These are phyloP conservation scores for Fragilariopsis cylindrus DNA, from an alignment of 108 stramenopile species.

Conservation along the genomic window DNA sequence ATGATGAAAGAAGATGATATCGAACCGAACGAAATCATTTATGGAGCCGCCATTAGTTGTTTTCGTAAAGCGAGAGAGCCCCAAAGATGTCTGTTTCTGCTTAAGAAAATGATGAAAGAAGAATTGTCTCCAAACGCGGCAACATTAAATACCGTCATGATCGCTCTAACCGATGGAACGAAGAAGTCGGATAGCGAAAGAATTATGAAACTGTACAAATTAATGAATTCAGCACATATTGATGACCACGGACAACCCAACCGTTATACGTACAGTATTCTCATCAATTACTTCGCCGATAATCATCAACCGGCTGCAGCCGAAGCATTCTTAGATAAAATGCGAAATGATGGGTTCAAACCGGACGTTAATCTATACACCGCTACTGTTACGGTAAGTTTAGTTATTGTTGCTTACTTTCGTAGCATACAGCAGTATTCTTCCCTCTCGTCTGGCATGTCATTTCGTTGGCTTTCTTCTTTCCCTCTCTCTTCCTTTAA, in stretches of 20 bases:
- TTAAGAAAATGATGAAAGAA: conserved; percentile 76
- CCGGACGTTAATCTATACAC: conserved; percentile 85
- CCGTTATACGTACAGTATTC: conserved; percentile 74
- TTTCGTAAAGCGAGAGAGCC: conserved; percentile 67
- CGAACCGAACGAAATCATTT: conserved; percentile 73
- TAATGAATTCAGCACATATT: conserved; percentile 59
- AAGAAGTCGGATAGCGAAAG: conserved; percentile 39
- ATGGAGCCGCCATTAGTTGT: conserved; percentile 82
- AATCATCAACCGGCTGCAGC: conserved; percentile 57
- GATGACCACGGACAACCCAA: conserved; percentile 45
- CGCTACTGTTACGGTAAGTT: conserved; percentile 47
- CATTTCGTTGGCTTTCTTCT: too few relatives aligned
- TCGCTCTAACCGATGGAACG: conserved; percentile 60
- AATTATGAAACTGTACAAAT: conserved; percentile 61
- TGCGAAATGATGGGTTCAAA: conserved; percentile 69
- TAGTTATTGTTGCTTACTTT: too few relatives aligned
- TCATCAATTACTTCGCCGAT: conserved; percentile 61
- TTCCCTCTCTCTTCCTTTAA: too few relatives aligned
- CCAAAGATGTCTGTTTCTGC: conserved; percentile 60
- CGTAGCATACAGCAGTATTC: too few relatives aligned
- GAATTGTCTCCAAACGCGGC: conserved; percentile 76
- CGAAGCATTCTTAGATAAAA: conserved; percentile 63
- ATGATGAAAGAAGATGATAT: conserved; percentile 58
- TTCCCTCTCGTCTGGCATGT: too few relatives aligned
- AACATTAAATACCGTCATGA: conserved; percentile 77